These are phyloP conservation scores for Rutidosis leptorrhynchoides DNA, from an alignment of 129 eudicot genomes.

Conservation along the genomic window DNA sequence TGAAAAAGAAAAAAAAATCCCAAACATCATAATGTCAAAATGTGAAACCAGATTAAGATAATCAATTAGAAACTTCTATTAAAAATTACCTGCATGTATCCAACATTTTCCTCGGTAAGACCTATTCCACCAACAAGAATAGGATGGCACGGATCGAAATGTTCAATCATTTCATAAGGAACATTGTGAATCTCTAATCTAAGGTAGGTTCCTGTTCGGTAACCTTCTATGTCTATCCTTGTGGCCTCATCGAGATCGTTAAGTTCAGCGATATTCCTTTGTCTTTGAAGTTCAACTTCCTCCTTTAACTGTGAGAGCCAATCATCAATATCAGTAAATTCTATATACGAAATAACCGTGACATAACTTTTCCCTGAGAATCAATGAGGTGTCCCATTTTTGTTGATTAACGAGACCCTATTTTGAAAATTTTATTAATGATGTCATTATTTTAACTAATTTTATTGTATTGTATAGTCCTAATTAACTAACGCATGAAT, in stretches of 20 bases:
- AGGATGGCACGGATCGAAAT: conserved; percentile 92
- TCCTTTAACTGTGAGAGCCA: conserved; percentile 59
- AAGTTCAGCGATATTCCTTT: conserved; percentile 77
- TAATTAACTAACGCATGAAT: too few species aligned
- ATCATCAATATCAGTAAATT: neutral
- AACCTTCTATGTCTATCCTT: conserved; percentile 83
- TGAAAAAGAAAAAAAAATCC: conserved; percentile 28
- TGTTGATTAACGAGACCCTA: neutral
- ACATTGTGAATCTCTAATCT: conserved; percentile 80
- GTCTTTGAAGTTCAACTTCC: conserved; percentile 86
- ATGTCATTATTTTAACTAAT: neutral
- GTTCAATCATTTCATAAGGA: conserved; percentile 92
- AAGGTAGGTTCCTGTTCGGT: conserved; percentile 81
- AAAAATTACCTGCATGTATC: conserved; percentile 88
- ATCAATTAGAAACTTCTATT: conserved; percentile 5
- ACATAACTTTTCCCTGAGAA: neutral
- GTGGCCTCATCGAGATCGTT: conserved; percentile 80
- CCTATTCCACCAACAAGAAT: conserved; percentile 92
- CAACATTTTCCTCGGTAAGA: conserved; percentile 88
- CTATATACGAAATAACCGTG: neutral
- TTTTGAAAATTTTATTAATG: too few species aligned
- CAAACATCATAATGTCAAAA: conserved; percentile 1
- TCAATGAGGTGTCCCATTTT: neutral
- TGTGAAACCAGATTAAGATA: neutral
- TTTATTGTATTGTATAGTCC: too few species aligned